Evolutionary conservation across 2,329 filamentous ascomycete species (phyloP), one percentile per base, ranked within the genome.

Genomic region (Pseudogymnoascus sp.): DNA sequence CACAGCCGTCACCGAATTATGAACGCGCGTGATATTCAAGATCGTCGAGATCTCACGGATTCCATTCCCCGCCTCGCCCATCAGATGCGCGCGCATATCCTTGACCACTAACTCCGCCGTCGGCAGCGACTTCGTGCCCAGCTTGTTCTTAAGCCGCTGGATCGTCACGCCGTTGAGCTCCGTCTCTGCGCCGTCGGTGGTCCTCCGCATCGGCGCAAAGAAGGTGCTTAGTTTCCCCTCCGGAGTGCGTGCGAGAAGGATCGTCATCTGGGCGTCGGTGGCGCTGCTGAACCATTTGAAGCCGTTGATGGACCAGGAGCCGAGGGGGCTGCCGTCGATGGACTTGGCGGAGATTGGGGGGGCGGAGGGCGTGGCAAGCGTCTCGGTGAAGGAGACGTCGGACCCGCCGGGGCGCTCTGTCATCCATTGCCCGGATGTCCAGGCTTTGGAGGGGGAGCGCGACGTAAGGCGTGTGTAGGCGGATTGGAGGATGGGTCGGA

Each of bases 381-480:
- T 90, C 72, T 91, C 87, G 0, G 85, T 89, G 38, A 81, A 79
- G 3, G 84, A 84, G 1, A 90, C 85, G 68, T 91, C 88, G 65
- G 85, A 88, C 0, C 87, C 88, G 1, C 87, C 87, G 0, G 80
- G 79, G 2, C 87, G 79, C 67, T 90, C 87, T 0, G 88, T 91
- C 88, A 91, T 90, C 88, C 88, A 91, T 71, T 91, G 88, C 0
- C 87, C 87, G 41, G 83, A 88, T 0, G 87, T 91, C 88, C 87
- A 91, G 0, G 83, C 82, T 16, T 73, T 66, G 0, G 68, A 62
- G 0, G 77, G 74, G 23, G 87, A 78, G 4, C 81, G 76, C 3
- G 80, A 83, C 1, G 76, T 82, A 3, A 89, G 74, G 11, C 80
- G 80, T 5, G 74, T 69, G 65, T 80, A 84, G 3, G 82, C 82